Conservation (phyloP, 306 rosid genomes). For the Quercus engelmannii region DNA sequence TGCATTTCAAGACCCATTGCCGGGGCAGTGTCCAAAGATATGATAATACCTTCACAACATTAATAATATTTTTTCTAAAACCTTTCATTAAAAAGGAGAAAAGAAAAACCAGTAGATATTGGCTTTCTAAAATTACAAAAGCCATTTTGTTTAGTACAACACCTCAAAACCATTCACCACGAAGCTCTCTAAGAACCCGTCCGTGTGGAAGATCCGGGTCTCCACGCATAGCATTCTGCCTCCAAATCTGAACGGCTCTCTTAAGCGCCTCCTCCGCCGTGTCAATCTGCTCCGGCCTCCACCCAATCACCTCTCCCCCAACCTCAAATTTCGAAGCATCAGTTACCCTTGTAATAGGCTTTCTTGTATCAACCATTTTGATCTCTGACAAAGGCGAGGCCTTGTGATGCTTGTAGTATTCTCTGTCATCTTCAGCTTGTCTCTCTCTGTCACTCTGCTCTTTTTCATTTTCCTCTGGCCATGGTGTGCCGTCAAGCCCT, state of each 20-base stretch:
- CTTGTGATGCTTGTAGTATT: constrained; percentile 53
- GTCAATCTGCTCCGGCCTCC: constrained; percentile 81
- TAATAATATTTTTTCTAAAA: no score
- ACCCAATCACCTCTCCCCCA: constrained; percentile 37
- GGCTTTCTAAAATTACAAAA: no score
- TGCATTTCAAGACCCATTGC: no score
- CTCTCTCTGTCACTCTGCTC: constrained; percentile 1
- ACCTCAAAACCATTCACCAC: constrained; percentile 53
- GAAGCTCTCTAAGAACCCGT: constrained; percentile 59
- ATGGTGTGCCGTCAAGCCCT: constrained; percentile 61
- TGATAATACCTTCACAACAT: no score
- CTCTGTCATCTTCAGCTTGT: constrained; percentile 30
- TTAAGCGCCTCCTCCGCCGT: constrained; percentile 73
- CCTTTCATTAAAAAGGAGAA: no score
- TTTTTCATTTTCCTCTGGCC: constrained; percentile 28
- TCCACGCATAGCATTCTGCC: constrained; percentile 56
- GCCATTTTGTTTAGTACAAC: no score
- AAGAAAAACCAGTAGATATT: no score
- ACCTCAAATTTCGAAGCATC: constrained; percentile 16
- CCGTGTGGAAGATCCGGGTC: constrained; percentile 72
- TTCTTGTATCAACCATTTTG: constrained; percentile 57
- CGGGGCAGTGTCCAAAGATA: no score
- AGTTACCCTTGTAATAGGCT: constrained; percentile 45
- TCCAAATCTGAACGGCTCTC: constrained; percentile 65
- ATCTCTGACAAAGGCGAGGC: constrained; percentile 81